These are phyloP conservation scores for Trifolium subterraneum DNA, from an alignment of 306 rosid genomes.

Conservation along the genomic window DNA sequence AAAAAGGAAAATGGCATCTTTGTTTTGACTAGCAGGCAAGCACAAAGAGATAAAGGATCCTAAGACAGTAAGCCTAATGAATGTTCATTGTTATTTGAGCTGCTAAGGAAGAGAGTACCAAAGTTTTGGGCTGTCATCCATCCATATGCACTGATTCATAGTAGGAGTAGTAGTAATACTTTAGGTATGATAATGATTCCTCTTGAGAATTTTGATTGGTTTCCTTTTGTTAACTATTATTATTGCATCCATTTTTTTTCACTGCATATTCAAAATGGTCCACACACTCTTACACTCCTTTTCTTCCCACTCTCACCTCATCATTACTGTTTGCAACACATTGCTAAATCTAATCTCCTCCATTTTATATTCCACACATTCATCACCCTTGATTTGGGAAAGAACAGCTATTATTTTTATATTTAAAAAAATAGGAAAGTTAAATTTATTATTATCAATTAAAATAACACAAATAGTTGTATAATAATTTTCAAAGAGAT, in stretches of 20 bases:
- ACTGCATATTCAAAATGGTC: constrained; percentile 47
- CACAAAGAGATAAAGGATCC: constrained; percentile 30
- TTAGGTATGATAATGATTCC: constrained; percentile 45
- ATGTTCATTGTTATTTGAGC: constrained; percentile 48
- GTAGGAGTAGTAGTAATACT: constrained; percentile 29
- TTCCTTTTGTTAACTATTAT: constrained; percentile 36
- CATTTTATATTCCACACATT: constrained; percentile 42
- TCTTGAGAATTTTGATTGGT: constrained; percentile 40
- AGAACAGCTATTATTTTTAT: background rate
- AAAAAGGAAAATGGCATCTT: constrained; percentile 26
- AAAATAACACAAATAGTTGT: too few species aligned
- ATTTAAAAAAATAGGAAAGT: too few species aligned
- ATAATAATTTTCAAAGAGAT: too few species aligned
- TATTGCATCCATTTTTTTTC: constrained; percentile 40
- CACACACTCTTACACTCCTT: constrained; percentile 45
- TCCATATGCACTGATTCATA: constrained; percentile 49
- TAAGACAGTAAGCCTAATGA: constrained; percentile 29
- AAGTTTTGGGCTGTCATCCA: constrained; percentile 47
- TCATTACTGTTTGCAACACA: constrained; percentile 55
- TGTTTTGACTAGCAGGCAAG: constrained; percentile 10
- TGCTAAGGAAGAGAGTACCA: constrained; percentile 37
- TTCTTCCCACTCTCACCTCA: constrained; percentile 51
- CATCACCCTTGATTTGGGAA: constrained; percentile 42
- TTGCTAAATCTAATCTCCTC: constrained; percentile 55
- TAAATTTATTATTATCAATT: too few species aligned